phyloP scores from a whole-genome alignment of 2,329 filamentous ascomycete genomes.

The Colletotrichum tropicale region DNA sequence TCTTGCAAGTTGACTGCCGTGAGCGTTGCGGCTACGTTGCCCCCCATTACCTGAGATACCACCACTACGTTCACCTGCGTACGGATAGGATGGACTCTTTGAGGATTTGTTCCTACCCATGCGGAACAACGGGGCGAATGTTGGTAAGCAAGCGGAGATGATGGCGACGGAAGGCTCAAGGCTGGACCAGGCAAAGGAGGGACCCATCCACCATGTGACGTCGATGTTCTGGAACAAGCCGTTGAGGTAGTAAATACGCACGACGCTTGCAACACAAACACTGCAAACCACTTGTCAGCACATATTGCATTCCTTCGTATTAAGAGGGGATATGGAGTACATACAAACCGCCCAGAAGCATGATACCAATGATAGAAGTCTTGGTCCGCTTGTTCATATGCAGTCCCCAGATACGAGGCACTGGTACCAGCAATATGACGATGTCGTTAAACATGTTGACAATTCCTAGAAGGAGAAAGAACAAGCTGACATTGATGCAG shows the following conservation, averaged over 20 bases:
- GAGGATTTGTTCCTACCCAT: not conserved
- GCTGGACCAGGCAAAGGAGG: conserved; percentile 38
- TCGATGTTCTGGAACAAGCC: not conserved
- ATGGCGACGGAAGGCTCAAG: conserved; percentile 43
- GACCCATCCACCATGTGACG: conserved; percentile 14
- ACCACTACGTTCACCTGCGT: not conserved
- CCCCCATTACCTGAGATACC: not conserved
- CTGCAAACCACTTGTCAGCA: not conserved
- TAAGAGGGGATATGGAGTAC: too few relatives aligned
- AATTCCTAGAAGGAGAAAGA: not conserved
- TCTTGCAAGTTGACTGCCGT: not conserved
- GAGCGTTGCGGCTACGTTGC: not conserved
- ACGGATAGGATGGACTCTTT: not conserved
- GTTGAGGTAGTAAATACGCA: not conserved
- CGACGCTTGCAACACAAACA: not conserved
- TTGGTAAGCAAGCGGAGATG: conserved; percentile 42
- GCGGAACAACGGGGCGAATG: conserved; percentile 32
- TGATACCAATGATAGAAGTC: conserved; percentile 3
- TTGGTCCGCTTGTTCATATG: conserved; percentile 12
- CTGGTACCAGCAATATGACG: conserved; percentile 10
- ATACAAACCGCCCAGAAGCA: conserved; percentile 14
- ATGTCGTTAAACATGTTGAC: conserved; percentile 17
- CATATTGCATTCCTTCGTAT: too few relatives aligned
- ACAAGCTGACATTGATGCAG: conserved; percentile 3
- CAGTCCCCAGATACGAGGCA: conserved; percentile 12